Conservation (phyloP, 305 asterid species). For the Ajuga reptans region DNA sequence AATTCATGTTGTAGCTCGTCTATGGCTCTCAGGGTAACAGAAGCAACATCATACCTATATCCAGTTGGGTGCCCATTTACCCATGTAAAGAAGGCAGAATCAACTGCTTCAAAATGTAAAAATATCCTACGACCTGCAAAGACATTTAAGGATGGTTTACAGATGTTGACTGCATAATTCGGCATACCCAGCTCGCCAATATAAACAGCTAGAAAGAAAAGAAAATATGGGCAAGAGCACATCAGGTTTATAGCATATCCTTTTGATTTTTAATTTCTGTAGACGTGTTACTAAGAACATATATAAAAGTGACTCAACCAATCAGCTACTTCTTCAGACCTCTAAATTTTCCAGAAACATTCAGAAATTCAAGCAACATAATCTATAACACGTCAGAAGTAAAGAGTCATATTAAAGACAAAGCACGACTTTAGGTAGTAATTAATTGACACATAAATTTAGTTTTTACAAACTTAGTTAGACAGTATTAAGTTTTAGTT, state of each 20-base stretch:
- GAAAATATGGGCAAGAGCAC: not conserved
- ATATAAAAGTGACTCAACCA: not conserved
- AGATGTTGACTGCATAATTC: not conserved
- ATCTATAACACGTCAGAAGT: not conserved
- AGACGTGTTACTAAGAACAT: not conserved
- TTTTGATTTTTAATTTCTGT: not conserved
- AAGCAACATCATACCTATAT: slow-evolving; percentile 48
- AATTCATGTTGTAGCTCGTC: not conserved
- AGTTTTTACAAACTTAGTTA: not conserved
- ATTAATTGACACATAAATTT: not conserved
- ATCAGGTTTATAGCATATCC: not conserved
- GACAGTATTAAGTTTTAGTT: not conserved
- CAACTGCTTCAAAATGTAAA: slow-evolving; percentile 94
- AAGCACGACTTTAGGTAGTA: not conserved
- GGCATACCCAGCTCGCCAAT: not conserved
- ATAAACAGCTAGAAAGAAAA: not conserved
- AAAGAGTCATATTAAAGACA: not conserved
- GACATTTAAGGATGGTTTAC: slow-evolving; percentile 20
- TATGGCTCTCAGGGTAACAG: not conserved
- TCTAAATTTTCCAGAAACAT: not conserved
- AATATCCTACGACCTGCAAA: slow-evolving; percentile 83
- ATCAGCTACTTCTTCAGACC: not conserved
- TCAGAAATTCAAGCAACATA: not conserved
- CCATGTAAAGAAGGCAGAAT: slow-evolving; percentile 93
- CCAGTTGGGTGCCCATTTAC: slow-evolving; percentile 84